Evolutionary conservation across 768 basidiomycete species (phyloP).

Genomic region (Pulveroboletus sp.): DNA sequence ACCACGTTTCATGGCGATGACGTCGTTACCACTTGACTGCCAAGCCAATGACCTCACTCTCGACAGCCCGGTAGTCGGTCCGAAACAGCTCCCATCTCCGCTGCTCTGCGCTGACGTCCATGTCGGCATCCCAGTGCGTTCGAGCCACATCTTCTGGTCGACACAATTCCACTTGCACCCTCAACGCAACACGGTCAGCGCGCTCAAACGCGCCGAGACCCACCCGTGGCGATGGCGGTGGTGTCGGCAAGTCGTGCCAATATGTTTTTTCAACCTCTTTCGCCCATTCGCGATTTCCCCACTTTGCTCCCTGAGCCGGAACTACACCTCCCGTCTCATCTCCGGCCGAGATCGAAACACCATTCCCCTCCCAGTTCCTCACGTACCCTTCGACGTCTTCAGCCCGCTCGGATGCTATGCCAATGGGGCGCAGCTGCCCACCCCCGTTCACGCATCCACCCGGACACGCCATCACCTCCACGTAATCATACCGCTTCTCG

Average conservation of each 20-base stretch:
- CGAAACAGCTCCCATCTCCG: slow-evolving; percentile 53
- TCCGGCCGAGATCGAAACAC: slow-evolving; percentile 33
- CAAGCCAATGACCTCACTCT: slow-evolving; percentile 76
- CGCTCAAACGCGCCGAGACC: slow-evolving; percentile 4
- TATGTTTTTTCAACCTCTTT: slow-evolving; percentile 77
- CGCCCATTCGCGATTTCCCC: slow-evolving; percentile 85
- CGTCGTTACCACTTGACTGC: slow-evolving; percentile 64
- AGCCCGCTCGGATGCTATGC: slow-evolving; percentile 20
- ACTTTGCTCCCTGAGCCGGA: slow-evolving; percentile 49
- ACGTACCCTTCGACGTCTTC: slow-evolving; percentile 63
- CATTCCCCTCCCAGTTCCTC: slow-evolving; percentile 58
- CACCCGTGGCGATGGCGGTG: slow-evolving; percentile 40
- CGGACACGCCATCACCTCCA: slow-evolving; percentile 99
- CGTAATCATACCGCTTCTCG: slow-evolving; percentile 72
- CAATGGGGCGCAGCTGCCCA: slow-evolving; percentile 54
- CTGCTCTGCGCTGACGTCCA: slow-evolving; percentile 43
- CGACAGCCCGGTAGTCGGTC: slow-evolving; percentile 81
- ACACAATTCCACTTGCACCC: slow-evolving; percentile 42
- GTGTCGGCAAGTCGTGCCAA: slow-evolving; percentile 56
- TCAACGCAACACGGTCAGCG: slow-evolving; percentile 38
- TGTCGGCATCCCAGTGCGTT: slow-evolving; percentile 31
- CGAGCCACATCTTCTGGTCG: slow-evolving; percentile 29
- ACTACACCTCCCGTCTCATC: neutral
- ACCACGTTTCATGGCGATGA: slow-evolving; percentile 3
- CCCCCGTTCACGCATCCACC: slow-evolving; percentile 97